Base-by-base conservation (phyloP, 2,329 filamentous ascomycete species). In the Zasmidium cellare region DNA sequence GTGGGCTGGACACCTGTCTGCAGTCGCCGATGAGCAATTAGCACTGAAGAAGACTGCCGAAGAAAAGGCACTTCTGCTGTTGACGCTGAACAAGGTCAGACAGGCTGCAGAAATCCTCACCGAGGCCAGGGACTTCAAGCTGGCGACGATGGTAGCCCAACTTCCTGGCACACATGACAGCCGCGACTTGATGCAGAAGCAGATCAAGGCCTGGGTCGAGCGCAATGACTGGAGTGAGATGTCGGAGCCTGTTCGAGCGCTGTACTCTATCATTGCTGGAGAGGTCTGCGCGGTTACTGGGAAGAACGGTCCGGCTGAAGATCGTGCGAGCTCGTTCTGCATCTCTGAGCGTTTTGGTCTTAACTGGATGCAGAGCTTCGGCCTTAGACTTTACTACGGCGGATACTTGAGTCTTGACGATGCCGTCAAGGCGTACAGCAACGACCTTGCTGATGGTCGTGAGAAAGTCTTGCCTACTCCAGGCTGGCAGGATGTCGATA, bases 341-440 rank as follows among this genome's bases (percentile, higher is more conserved):
- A 90, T 99, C 63, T 90, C 91, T 1, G 84, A 89, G 67, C 87
- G 87, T 48, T 99, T 97, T 71, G 86, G 86, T 3, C 80, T 99
- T 35, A 90, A 96, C 72, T 99, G 94, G 94, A 87, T 91, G 72
- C 92, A 96, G 70, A 88, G 92, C 0, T 96, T 99, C 73, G 93
- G 91, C 11, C 81, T 99, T 51, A 87, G 92, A 46, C 80, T 99
- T 1, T 97, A 92, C 90, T 99, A 96, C 72, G 87, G 87, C 46
- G 89, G 87, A 44, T 81, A 84, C 2, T 79, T 84, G 31, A 81
- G 86, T 41, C 81, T 97, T 46, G 84, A 87, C 51, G 79, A 81
- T 47, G 92, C 92, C 2, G 87, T 99, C 3, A 75, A 80, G 46
- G 82, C 83, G 24, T 99, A 92, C 74, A 80, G 86, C 60, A 79